Base-by-base conservation (phyloP, 2,329 filamentous ascomycete species). In the Magnaporthiopsis incrustans region DNA sequence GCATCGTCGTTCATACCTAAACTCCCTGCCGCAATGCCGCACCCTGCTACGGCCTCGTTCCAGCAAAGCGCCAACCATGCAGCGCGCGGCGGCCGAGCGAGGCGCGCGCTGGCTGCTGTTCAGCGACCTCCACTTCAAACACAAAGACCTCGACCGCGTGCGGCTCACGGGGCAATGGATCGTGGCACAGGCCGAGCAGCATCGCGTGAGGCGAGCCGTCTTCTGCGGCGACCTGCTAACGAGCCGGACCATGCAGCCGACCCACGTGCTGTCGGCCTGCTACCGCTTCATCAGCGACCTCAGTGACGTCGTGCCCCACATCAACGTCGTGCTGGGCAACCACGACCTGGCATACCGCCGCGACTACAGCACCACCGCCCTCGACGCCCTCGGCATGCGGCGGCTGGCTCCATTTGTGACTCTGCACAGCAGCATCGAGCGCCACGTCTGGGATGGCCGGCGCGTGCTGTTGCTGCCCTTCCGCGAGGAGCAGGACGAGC, bases 281-380 rank as follows among this genome's bases (percentile, higher is more conserved):
- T 73, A 73, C 64, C 69, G 69, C 59, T 75, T 75, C 64, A 67
- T 75, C 50, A 66, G 67, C 62, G 62, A 70, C 25, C 65, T 75
- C 14, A 68, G 66, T 58, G 62, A 65, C 7, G 66, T 68, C 22
- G 71, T 73, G 25, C 72, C 73, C 1, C 71, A 68, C 61, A 65
- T 74, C 59, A 67, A 75, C 59, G 67, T 75, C 59, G 65, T 75
- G n/a, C 65, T 74, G n/a, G 73, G 73, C 25, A 75, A 75, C 50
- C 73, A 75, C 67, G 73, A 74, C 65, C 67, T 75, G 22, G 72
- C 73, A 27, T 72, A 73, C 66, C 68, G 69, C 22, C 68, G 67
- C 30, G 72, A 73, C 62, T 71, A 72, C 59, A 57, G 66, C 62
- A 73, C 71, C 6, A 70, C 72, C 1, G 72, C 72, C n/a, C 68